Conservation (phyloP, 257 asterid genomes). For the Buddleja alternifolia region DNA sequence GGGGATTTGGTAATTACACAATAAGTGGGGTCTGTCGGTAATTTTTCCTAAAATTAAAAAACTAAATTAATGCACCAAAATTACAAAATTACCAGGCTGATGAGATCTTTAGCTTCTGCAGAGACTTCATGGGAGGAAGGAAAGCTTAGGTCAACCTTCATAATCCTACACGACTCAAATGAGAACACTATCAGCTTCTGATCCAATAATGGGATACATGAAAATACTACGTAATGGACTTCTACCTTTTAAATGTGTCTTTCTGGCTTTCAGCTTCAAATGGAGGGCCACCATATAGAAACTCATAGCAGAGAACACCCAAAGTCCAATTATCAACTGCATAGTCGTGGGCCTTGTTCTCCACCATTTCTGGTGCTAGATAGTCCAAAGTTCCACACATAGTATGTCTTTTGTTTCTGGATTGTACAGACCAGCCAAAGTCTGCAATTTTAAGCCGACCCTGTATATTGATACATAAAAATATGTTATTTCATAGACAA, state of each 20-base stretch:
- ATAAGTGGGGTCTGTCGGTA: too few relatives aligned
- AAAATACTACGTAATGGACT: neutral
- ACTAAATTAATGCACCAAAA: slow-evolving; percentile 2
- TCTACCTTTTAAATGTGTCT: slow-evolving; percentile 83
- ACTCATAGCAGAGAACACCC: slow-evolving; percentile 89
- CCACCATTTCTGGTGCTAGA: slow-evolving; percentile 98
- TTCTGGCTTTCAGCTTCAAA: slow-evolving; percentile 85
- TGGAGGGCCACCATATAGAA: slow-evolving; percentile 85
- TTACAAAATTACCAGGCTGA: slow-evolving; percentile 57
- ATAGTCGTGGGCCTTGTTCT: slow-evolving; percentile 83
- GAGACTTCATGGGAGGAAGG: slow-evolving; percentile 68
- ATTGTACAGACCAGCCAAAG: slow-evolving; percentile 97
- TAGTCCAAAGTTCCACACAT: slow-evolving; percentile 97
- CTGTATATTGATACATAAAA: slow-evolving; percentile 37
- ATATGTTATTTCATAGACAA: slow-evolving; percentile 16
- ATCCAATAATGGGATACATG: slow-evolving; percentile 6
- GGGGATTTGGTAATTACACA: too few relatives aligned
- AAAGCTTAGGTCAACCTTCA: slow-evolving; percentile 88
- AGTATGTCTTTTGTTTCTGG: slow-evolving; percentile 77
- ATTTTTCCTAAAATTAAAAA: too few relatives aligned
- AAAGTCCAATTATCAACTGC: slow-evolving; percentile 95
- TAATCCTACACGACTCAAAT: slow-evolving; percentile 52
- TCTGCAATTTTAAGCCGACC: slow-evolving; percentile 93
- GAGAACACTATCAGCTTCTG: slow-evolving; percentile 16
- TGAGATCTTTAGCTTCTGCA: slow-evolving; percentile 77